A percentile compares a stretch with the other conserved stretches of the same genome.
Evolutionary conservation across 768 basidiomycete genomes (phyloP).

Genomic region (Psilocybe cubensis): DNA sequence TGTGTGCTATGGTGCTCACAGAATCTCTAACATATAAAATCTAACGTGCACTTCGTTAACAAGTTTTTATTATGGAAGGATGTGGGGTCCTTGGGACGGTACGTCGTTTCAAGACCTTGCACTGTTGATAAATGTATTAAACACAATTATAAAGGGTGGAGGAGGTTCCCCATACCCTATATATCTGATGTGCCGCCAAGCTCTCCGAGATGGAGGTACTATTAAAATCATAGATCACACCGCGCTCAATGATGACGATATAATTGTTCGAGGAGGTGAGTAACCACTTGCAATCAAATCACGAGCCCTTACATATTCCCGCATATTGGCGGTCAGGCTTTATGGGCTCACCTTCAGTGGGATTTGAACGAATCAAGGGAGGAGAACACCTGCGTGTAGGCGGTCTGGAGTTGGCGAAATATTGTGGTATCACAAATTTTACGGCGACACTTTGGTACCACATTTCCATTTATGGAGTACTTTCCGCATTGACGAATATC

Average conservation of each 20-base stretch:
- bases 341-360: slow-evolving; percentile 45
- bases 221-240: slow-evolving; percentile 50
- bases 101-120: background rate
- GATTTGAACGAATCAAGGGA: slow-evolving; percentile 28
- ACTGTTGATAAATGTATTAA: background rate
- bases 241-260: slow-evolving; percentile 43
- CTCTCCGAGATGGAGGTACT: slow-evolving; percentile 50
- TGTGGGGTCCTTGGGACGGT: slow-evolving; percentile 62
- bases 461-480: no score
- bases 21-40: background rate
- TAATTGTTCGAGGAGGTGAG: slow-evolving; percentile 32
- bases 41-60: background rate
- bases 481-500: no score
- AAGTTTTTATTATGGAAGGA: slow-evolving; percentile 65
- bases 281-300: no score
- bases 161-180: slow-evolving; percentile 61
- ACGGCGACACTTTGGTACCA: slow-evolving; percentile 34
- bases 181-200: slow-evolving; percentile 54
- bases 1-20: slow-evolving; percentile 12
- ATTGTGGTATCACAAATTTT: slow-evolving; percentile 29
- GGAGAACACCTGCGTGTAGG: slow-evolving; percentile 27
- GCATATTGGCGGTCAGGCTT: slow-evolving; percentile 19
- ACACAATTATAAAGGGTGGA: slow-evolving; percentile 42
- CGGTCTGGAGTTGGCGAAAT: slow-evolving; percentile 30
- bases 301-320: no score